Evolutionary conservation across 2,329 filamentous ascomycete species (phyloP), one percentile per base, ranked within the genome.

Genomic region (Teratosphaeria gauchensis): DNA sequence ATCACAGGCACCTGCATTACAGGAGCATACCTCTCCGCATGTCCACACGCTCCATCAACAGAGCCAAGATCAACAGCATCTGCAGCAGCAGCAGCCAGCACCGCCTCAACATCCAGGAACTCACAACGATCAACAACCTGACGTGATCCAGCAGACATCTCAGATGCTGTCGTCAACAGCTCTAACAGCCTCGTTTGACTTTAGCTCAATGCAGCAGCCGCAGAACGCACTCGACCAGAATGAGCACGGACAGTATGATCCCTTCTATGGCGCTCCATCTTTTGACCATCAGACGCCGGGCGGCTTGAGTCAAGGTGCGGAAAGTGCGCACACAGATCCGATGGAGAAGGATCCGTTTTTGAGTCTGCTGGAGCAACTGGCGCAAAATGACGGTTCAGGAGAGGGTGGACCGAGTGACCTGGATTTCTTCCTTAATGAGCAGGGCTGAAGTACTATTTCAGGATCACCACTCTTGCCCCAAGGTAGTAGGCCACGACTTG

Each of bases 311-410:
- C 73, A 73, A 12, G 65, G 65, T 54, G 66, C 70, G 51, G 72
- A 70, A n/a, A 71, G 69, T 14, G 71, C 69, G 55, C 71, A 76
- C 55, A 75, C 74, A 24, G 76, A 76, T 60, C 33, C 30, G 7
- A 28, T n/a, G 19, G 58, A 60, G 64, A 91, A 89, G 65, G 90
- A 94, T 68, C 89, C 89, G 0, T 94, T 95, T 68, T 73, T 94
- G 48, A 88, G 83, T 61, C 74, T 94, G 51, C 75, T 94, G 38
- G 89, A 94, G 71, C 89, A 94, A 73, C 78, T 94, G 59, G 89
- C 89, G 0, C 89, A 94, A 72, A 91, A 90, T 66, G 89, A 92
- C 72, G 82, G 88, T 72, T 78, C 79, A 51, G 78, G 82, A 56
- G 60, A 65, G 30, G 88, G 86, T 0, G 82, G 85, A 9, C 87